Conservation (phyloP, 2,329 filamentous ascomycete species). For the Cladosporium sp. region DNA sequence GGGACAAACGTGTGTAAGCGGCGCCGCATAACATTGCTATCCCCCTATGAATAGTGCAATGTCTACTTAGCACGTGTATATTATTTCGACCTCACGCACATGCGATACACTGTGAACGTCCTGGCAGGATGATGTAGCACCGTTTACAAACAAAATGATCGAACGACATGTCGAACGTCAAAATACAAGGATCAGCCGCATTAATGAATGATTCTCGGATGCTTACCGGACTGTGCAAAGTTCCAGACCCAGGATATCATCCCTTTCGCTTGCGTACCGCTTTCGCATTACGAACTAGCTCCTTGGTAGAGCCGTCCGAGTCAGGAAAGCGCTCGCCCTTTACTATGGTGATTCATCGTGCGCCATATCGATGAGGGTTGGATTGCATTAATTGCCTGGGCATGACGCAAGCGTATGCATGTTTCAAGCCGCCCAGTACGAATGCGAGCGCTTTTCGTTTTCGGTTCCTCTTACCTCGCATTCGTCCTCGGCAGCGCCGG, state of each 20-base stretch:
- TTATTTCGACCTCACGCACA: too few relatives aligned
- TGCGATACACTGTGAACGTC: too few relatives aligned
- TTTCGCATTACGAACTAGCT: constrained; percentile 1
- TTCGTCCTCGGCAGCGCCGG: too few relatives aligned
- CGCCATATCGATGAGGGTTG: background rate
- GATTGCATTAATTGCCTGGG: background rate
- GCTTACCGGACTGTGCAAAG: background rate
- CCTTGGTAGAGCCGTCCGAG: background rate
- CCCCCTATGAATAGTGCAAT: too few relatives aligned
- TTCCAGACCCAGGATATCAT: background rate
- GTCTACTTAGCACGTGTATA: too few relatives aligned
- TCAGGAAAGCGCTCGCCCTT: background rate
- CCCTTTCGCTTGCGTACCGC: background rate
- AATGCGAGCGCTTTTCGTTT: background rate
- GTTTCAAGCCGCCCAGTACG: background rate
- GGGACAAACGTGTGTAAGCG: background rate
- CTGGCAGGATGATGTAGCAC: too few relatives aligned
- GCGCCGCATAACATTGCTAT: background rate
- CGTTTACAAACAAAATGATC: too few relatives aligned
- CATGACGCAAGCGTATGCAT: background rate
- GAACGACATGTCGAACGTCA: too few relatives aligned
- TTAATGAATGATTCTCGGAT: background rate
- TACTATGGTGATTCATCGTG: background rate
- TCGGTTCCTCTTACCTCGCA: background rate
- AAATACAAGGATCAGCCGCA: background rate